These are phyloP conservation scores for Pachysandra terminalis DNA, from an alignment of 164 flowering plant genomes.

Conservation along the genomic window DNA sequence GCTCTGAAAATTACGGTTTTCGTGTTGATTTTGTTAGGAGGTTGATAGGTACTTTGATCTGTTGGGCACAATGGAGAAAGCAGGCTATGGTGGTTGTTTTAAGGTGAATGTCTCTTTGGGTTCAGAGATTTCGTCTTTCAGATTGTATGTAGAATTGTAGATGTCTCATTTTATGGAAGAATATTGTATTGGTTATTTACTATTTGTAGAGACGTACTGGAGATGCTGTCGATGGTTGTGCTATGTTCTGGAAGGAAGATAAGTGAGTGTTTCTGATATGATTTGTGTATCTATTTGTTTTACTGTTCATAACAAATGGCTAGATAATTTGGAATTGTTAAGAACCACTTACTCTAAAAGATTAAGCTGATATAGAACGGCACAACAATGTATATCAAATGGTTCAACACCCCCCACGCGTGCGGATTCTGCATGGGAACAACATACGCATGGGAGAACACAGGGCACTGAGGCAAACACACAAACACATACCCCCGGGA, in stretches of 20 bases:
- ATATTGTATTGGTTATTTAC: slow-evolving; percentile 9
- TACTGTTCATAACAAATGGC: neutral
- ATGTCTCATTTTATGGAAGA: neutral
- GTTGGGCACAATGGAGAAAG: slow-evolving; percentile 30
- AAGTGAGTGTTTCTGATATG: slow-evolving; percentile 28
- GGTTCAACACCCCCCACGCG: too few relatives aligned
- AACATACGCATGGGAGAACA: too few relatives aligned
- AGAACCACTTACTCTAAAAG: too few relatives aligned
- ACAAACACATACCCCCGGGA: too few relatives aligned
- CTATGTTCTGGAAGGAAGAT: slow-evolving; percentile 62
- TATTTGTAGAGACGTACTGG: slow-evolving; percentile 61
- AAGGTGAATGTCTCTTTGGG: slow-evolving; percentile 31
- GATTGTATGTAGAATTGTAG: too few relatives aligned
- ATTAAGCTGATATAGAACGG: too few relatives aligned
- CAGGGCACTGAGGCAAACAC: too few relatives aligned
- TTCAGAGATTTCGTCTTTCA: too few relatives aligned
- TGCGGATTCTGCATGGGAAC: too few relatives aligned
- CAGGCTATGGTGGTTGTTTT: slow-evolving; percentile 47
- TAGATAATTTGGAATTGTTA: too few relatives aligned
- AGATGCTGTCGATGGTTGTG: slow-evolving; percentile 57
- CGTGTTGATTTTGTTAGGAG: slow-evolving; percentile 34
- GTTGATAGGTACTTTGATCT: slow-evolving; percentile 54
- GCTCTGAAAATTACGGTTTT: neutral
- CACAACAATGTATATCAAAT: too few relatives aligned
- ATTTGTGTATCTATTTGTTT: too few relatives aligned